Evolutionary conservation across 176 grass and related monocot genomes (phyloP), one percentile per base, ranked within the genome.

Genomic region (Triticum turgidum): DNA sequence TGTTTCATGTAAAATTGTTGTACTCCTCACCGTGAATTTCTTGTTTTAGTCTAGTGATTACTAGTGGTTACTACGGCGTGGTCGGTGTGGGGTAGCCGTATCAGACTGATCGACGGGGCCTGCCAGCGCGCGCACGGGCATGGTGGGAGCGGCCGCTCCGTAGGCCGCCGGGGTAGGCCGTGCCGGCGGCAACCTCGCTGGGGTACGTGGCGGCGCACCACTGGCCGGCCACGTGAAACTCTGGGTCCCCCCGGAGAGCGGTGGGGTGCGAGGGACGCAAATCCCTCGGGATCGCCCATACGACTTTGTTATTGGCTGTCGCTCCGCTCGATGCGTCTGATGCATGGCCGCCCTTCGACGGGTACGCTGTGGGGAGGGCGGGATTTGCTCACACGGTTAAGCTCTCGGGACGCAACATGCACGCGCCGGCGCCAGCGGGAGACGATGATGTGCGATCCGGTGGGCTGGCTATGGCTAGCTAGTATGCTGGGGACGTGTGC

Each of bases 241-340:
- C 79, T 9, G 21, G 69, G 69, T 21, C 33, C 18, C 34, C 45
- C 68, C 18, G 54, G 54, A 8, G 77, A 11, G 7, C 2, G 69
- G 85, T 74, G 86, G 81, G 76, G 89, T 87, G 88, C 71, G 56
- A 9, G 65, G 85, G 85, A 90, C 30, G 87, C 87, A 92, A 85
- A 81, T 81, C 85, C 87, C 91, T 92, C 88, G 88, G 88, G 84
- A 90, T 92, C 85, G 81, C 87, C 67, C 29, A 75, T 81, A 13
- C 7, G 70, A 42, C 10, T 80, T 87, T 76, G 82, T 85, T 81
- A 82, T 83, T 87, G 22, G 73, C 41, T 83, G 49, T 73, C 2
- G 49, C 87, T 14, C 52, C 73, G 39, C 52, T 69, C 82, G 82
- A 85, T 80, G 69, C 77, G 2, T 18, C 51, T 4, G 41, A 11